These are phyloP conservation scores for Lagenidium giganteum DNA, from an alignment of 352 stramenopile species.

Conservation along the genomic window DNA sequence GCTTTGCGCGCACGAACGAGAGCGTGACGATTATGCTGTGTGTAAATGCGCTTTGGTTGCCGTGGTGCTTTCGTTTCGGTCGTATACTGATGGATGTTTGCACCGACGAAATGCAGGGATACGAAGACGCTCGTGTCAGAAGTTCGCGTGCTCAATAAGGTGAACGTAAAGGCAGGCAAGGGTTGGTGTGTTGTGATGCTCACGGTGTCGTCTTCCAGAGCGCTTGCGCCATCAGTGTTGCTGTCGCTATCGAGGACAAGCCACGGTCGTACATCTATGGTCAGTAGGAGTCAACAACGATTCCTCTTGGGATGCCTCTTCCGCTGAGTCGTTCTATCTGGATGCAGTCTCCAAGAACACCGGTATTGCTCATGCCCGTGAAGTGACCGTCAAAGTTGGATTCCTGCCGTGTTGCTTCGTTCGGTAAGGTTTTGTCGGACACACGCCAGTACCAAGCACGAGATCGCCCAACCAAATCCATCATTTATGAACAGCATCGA, in stretches of 20 bases:
- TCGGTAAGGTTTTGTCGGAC: slow-evolving; percentile 7
- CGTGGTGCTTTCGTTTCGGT: not conserved
- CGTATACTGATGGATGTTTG: not conserved
- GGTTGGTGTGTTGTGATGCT: not conserved
- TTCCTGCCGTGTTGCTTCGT: slow-evolving; percentile 71
- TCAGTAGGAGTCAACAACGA: too few relatives aligned
- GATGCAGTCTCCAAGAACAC: too few relatives aligned
- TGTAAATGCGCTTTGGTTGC: slow-evolving; percentile 8
- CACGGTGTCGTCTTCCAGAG: slow-evolving; percentile 28
- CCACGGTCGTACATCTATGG: slow-evolving; percentile 52
- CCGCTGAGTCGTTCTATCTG: too few relatives aligned
- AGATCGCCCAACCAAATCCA: too few relatives aligned
- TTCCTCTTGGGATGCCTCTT: too few relatives aligned
- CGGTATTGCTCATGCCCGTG: slow-evolving; percentile 55
- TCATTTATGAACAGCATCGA: slow-evolving; percentile 25
- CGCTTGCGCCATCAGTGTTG: slow-evolving; percentile 55
- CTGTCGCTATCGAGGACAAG: slow-evolving; percentile 59
- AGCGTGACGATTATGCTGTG: slow-evolving; percentile 48
- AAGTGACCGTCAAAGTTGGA: slow-evolving; percentile 42
- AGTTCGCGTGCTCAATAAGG: slow-evolving; percentile 73
- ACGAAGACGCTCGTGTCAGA: slow-evolving; percentile 64
- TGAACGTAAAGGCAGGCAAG: not conserved
- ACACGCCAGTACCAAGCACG: too few relatives aligned
- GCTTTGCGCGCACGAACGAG: slow-evolving; percentile 44
- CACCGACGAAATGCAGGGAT: slow-evolving; percentile 20